Evolutionary conservation across 1,284 basidiomycete genomes (phyloP).

Genomic region (Cryptococcus neoformans): DNA sequence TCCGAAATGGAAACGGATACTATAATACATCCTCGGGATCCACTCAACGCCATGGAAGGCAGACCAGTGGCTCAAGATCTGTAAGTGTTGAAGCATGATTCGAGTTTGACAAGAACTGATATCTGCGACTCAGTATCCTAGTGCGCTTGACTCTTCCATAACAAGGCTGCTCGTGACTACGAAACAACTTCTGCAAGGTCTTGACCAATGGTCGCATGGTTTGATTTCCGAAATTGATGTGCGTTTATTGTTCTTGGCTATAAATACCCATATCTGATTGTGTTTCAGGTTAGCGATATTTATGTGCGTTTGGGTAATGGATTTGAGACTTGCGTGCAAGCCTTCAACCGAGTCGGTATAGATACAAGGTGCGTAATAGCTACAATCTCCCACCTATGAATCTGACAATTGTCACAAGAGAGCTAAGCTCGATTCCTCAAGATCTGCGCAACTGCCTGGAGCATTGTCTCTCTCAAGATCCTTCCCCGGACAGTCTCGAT

Average conservation of each 20-base stretch:
- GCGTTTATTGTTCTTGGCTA: constrained; percentile 7
- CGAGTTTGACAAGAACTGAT: background rate
- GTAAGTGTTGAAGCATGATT: constrained; percentile 3
- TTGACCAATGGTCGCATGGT: constrained; percentile 82
- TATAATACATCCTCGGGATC: background rate
- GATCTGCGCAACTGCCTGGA: constrained; percentile 87
- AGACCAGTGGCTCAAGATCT: constrained; percentile 9
- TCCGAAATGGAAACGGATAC: background rate
- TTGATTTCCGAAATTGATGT: constrained; percentile 65
- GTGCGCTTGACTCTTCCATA: constrained; percentile 70
- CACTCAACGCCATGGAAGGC: constrained; percentile 1
- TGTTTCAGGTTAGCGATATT: constrained; percentile 78
- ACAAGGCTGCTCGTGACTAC: constrained; percentile 92
- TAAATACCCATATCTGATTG: background rate
- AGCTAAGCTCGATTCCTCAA: constrained; percentile 82
- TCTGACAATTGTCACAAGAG: constrained; percentile 58
- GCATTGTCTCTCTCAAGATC: constrained; percentile 84
- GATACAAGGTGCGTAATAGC: constrained; percentile 45
- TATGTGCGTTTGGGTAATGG: constrained; percentile 97
- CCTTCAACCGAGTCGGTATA: constrained; percentile 82
- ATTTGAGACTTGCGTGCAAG: constrained; percentile 88
- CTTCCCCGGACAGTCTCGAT: constrained; percentile 78
- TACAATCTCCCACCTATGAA: background rate
- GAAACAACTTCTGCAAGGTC: constrained; percentile 85
- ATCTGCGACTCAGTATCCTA: constrained; percentile 4